phyloP scores from a whole-genome alignment of 2,329 filamentous ascomycete genomes.

The Calonectria pauciramosa region DNA sequence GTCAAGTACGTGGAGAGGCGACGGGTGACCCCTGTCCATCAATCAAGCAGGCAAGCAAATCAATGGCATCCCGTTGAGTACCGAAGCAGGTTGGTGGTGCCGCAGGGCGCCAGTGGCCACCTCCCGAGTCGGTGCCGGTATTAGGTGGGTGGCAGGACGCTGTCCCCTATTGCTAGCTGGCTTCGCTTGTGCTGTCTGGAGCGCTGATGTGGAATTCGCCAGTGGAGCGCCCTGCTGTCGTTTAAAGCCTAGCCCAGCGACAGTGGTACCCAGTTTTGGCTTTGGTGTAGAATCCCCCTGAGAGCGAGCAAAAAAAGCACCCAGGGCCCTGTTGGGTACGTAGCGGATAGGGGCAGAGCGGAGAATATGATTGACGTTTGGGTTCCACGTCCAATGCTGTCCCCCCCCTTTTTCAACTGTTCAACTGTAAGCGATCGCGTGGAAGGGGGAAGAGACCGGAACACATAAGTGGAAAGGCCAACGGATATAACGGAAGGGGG shows the following conservation, averaged over 20 bases:
- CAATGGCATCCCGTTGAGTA: slow-evolving; percentile 10
- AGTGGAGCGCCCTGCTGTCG: neutral
- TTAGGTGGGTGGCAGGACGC: slow-evolving; percentile 4
- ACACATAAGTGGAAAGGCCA: neutral
- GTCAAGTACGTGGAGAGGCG: slow-evolving; percentile 13
- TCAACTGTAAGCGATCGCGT: neutral
- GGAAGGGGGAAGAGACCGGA: neutral
- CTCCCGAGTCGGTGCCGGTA: slow-evolving; percentile 5
- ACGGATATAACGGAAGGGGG: slow-evolving; percentile 7
- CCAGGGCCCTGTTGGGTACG: neutral
- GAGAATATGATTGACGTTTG: slow-evolving; percentile 11
- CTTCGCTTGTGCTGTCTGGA: slow-evolving; percentile 11
- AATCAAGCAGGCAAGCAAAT: slow-evolving; percentile 15
- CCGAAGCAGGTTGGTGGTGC: slow-evolving; percentile 1
- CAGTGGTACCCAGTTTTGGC: slow-evolving; percentile 1
- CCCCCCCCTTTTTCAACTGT: neutral
- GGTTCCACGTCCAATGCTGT: slow-evolving; percentile 3
- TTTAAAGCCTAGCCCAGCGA: slow-evolving; percentile 9
- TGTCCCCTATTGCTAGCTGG: slow-evolving; percentile 5
- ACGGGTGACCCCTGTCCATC: slow-evolving; percentile 18
- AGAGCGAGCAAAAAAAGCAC: neutral
- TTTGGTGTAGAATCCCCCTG: slow-evolving; percentile 4
- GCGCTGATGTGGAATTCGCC: slow-evolving; percentile 16
- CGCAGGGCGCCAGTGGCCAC: slow-evolving; percentile 2
- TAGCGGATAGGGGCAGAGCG: slow-evolving; percentile 6